Conservation (phyloP, 148 eudicot genomes). For the Silene latifolia region DNA sequence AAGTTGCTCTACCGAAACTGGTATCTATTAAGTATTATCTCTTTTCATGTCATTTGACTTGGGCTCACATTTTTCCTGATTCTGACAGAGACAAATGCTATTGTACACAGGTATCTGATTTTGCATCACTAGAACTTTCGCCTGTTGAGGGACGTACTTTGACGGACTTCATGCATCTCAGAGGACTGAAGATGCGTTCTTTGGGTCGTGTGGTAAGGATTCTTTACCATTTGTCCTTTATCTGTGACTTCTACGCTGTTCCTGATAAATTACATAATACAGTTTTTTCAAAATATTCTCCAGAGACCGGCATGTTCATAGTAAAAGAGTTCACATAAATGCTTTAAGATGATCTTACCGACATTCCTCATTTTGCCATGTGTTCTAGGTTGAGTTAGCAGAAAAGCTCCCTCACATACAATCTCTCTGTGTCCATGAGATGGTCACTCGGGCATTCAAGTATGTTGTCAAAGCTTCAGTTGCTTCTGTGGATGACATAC, state of each 20-base stretch:
- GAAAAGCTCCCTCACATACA: slow-evolving; percentile 97
- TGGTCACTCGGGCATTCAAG: slow-evolving; percentile 97
- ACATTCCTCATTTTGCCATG: slow-evolving; percentile 1
- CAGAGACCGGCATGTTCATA: background rate
- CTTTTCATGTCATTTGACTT: background rate
- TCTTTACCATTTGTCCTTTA: slow-evolving; percentile 9
- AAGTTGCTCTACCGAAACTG: slow-evolving; percentile 94
- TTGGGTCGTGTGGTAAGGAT: slow-evolving; percentile 89
- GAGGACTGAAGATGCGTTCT: slow-evolving; percentile 89
- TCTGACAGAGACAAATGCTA: slow-evolving; percentile 15
- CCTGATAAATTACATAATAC: no score
- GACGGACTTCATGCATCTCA: slow-evolving; percentile 98
- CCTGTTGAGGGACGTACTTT: slow-evolving; percentile 98
- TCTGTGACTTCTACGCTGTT: no score
- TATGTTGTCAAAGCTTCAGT: slow-evolving; percentile 80
- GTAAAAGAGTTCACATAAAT: background rate
- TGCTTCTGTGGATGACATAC: slow-evolving; percentile 63
- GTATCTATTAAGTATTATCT: slow-evolving; percentile 40
- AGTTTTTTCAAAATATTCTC: no score
- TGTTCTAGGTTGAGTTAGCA: slow-evolving; percentile 75
- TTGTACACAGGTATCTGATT: slow-evolving; percentile 74
- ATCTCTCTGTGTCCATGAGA: slow-evolving; percentile 96
- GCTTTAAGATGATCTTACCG: background rate
- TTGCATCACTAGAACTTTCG: slow-evolving; percentile 97
- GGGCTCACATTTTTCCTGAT: background rate